Percentiles rank a stretch among this genome's conserved stretches.
Conservation (phyloP, 768 basidiomycete genomes). For the Suillus subalutaceus region DNA sequence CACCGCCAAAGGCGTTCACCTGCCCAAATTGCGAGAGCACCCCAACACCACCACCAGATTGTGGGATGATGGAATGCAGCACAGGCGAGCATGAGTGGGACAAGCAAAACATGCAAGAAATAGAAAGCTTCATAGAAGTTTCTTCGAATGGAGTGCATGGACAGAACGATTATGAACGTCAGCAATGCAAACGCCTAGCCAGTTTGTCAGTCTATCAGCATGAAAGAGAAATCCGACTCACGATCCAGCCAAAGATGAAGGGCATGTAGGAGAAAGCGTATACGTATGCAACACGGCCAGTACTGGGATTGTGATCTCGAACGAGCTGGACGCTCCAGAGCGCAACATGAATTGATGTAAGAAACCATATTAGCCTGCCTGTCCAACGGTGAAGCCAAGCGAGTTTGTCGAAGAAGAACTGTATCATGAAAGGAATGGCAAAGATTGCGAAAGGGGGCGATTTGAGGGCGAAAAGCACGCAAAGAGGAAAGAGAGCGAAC, state of each 20-base stretch:
- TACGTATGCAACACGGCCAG: slow-evolving; percentile 45
- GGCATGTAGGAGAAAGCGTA: slow-evolving; percentile 61
- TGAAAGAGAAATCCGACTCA: slow-evolving; percentile 32
- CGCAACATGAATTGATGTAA: slow-evolving; percentile 60
- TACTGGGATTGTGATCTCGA: slow-evolving; percentile 47
- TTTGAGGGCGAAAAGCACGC: slow-evolving; percentile 71
- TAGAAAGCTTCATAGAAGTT: slow-evolving; percentile 69
- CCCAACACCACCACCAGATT: slow-evolving; percentile 70
- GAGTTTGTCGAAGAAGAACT: slow-evolving; percentile 78
- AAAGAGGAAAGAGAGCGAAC: slow-evolving; percentile 72
- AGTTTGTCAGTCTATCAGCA: slow-evolving; percentile 12
- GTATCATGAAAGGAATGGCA: slow-evolving; percentile 60
- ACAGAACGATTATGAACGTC: slow-evolving; percentile 54
- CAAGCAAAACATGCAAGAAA: slow-evolving; percentile 61
- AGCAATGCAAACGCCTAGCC: slow-evolving; percentile 57
- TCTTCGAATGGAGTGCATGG: slow-evolving; percentile 52
- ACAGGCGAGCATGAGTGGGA: slow-evolving; percentile 60
- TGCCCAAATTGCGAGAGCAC: slow-evolving; percentile 61
- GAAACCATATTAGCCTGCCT: slow-evolving; percentile 69
- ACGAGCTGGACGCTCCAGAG: slow-evolving; percentile 72
- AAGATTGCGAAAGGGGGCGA: slow-evolving; percentile 73
- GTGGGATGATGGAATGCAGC: slow-evolving; percentile 71
- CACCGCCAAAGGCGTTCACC: slow-evolving; percentile 62
- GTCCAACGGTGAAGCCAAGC: slow-evolving; percentile 72
- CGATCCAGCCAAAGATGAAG: slow-evolving; percentile 66